Evolutionary conservation across 805 yeast genomes (phyloP).

Genomic region (Candida coquimbonensis): DNA sequence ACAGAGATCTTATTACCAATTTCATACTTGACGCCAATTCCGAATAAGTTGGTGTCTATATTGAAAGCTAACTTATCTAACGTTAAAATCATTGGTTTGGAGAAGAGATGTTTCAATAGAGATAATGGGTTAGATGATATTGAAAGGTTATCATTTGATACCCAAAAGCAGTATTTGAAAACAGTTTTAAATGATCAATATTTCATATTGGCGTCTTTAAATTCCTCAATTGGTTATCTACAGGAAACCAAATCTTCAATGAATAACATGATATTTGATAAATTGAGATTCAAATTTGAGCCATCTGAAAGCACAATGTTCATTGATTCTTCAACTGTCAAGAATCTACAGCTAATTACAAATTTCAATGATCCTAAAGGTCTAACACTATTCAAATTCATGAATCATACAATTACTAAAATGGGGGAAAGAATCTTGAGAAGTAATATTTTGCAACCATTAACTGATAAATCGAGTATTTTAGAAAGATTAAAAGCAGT

Average conservation of each 20-base stretch:
- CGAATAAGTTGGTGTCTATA: conserved; percentile 29
- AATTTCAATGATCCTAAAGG: conserved; percentile 26
- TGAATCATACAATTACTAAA: conserved; percentile 35
- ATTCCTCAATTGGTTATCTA: conserved; percentile 27
- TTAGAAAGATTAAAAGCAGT: conserved; percentile 31
- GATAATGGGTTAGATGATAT: conserved; percentile 21
- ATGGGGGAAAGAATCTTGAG: conserved; percentile 40
- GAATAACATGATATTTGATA: conserved; percentile 17
- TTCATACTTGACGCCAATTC: conserved; percentile 20
- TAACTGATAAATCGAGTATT: conserved; percentile 32
- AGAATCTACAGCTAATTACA: conserved; percentile 32
- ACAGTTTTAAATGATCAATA: conserved; percentile 24
- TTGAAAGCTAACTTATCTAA: conserved; percentile 27
- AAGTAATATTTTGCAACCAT: conserved; percentile 40
- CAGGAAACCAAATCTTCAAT: conserved; percentile 4
- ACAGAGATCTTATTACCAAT: conserved; percentile 31
- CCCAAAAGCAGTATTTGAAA: conserved; percentile 15
- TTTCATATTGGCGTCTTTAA: conserved; percentile 27
- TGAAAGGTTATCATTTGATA: conserved; percentile 12
- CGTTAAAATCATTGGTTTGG: conserved; percentile 21
- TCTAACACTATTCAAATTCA: conserved; percentile 28
- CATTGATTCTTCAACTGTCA: conserved; percentile 33
- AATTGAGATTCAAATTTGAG: conserved; percentile 31
- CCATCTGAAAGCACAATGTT: conserved; percentile 35
- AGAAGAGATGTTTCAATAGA: conserved; percentile 22